Base-by-base conservation (phyloP, 352 stramenopile genomes). In the Phytopythium ostracodes region DNA sequence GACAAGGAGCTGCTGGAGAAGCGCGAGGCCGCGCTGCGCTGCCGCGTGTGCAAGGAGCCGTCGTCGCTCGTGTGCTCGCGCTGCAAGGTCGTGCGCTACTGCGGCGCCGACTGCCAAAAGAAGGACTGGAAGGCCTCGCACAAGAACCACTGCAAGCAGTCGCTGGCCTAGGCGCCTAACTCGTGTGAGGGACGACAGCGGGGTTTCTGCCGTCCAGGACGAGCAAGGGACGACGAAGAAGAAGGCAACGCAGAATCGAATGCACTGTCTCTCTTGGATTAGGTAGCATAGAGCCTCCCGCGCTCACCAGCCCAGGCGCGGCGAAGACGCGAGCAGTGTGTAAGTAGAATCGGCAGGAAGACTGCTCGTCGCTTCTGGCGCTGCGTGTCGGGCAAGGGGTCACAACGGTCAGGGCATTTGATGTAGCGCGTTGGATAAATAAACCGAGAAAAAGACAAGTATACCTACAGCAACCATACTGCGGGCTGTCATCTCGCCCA, bases 11-110 rank as follows among this genome's bases (percentile, higher is more conserved):
- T 93, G 58, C 72, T 91, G 6, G 84, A 90, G 46, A 84, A 84
- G 59, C 81, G 81, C 55, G 79, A 91, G 6, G 78, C 77, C 12
- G 79, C 80, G n/a, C 66, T 93, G 56, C 78, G 73, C 47, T 93
- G 84, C 80, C 84, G 77, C 56, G 84, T 91, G 71, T 93, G 87
- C 77, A 91, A 92, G 74, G 66, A 70, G n/a, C 54, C 76, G 17
- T 84, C 87, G 40, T 92, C 59, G 65, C 75, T 92, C 49, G 81
- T 92, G 65, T 96, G 87, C 80, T 91, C 84, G 62, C 87, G 85
- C 68, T 96, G 87, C 84, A 92, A 94, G 75, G 65, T 66, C 52
- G 84, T 92, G 62, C 85, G 87, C 62, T 96, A 96, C 83, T 96
- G 87, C 60, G 84, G 79, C 29, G 78, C 82, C 24, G 83, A 92